Percentiles rank a stretch among this genome's conserved stretches.
Conservation (phyloP, 768 basidiomycete genomes). For the Pilatotrama ljubarskyi region DNA sequence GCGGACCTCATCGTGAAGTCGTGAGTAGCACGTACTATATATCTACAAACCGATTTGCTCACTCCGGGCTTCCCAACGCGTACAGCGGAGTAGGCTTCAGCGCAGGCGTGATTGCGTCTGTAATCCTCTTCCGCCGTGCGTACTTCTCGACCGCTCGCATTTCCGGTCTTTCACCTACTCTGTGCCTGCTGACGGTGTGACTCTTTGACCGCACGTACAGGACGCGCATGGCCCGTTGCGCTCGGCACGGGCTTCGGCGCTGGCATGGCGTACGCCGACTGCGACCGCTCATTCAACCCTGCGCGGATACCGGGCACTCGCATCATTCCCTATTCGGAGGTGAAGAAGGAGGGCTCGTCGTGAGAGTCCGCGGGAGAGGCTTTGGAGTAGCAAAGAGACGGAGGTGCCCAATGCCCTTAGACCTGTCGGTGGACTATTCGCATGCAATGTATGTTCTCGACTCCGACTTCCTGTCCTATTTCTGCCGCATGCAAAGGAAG, state of each 20-base stretch:
- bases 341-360: conserved; percentile 15
- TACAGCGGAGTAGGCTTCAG: conserved; percentile 85
- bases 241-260: conserved; percentile 85
- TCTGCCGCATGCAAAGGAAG: neutral
- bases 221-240: conserved; percentile 91
- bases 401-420: conserved; percentile 2
- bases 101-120: conserved; percentile 84
- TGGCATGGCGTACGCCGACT: conserved; percentile 88
- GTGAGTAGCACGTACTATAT: conserved; percentile 43
- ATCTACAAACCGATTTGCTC: conserved; percentile 4
- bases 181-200: neutral
- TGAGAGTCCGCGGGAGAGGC: neutral
- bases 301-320: conserved; percentile 84
- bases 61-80: neutral
- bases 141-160: conserved; percentile 27
- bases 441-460: conserved; percentile 19
- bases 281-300: conserved; percentile 91
- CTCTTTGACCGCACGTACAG: conserved; percentile 38
- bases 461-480: neutral
- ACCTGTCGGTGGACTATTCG: conserved; percentile 1
- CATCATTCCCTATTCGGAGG: conserved; percentile 48
- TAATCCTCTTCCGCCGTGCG: conserved; percentile 89
- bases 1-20: conserved; percentile 86
- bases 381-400: neutral
- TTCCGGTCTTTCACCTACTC: neutral